These are phyloP conservation scores for Candida mesenterica DNA, from an alignment of 1,139 yeast genomes.

Conservation along the genomic window DNA sequence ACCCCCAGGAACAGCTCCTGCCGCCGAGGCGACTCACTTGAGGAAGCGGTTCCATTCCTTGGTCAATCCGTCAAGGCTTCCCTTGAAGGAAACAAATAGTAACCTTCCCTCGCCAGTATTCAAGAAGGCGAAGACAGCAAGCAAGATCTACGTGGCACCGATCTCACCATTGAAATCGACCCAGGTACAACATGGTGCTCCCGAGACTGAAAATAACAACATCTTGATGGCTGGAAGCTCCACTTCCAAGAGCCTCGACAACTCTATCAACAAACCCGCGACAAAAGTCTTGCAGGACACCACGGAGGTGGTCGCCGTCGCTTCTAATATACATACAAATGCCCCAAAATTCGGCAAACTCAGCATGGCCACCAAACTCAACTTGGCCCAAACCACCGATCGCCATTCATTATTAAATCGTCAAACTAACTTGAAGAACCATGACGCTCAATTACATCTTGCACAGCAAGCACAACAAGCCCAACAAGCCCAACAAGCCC, in stretches of 20 bases:
- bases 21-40: constrained; percentile 7
- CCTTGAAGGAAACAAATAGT: constrained; percentile 43
- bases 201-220: too few relatives aligned
- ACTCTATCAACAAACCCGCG: neutral
- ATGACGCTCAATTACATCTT: neutral
- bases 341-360: neutral
- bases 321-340: too few relatives aligned
- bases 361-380: constrained; percentile 1
- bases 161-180: too few relatives aligned
- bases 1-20: constrained; percentile 4
- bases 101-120: constrained; percentile 41
- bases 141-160: constrained; percentile 2
- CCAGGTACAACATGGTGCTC: too few relatives aligned
- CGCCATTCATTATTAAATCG: too few relatives aligned
- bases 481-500: constrained; percentile 3
- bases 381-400: neutral
- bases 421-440: too few relatives aligned
- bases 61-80: constrained; percentile 28
- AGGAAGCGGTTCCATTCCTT: constrained; percentile 15
- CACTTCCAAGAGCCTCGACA: too few relatives aligned
- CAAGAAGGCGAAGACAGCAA: constrained; percentile 27
- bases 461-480: constrained; percentile 11
- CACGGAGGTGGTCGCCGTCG: too few relatives aligned
- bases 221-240: too few relatives aligned
- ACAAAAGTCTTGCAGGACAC: neutral